A percentile compares a stretch with the other conserved stretches of the same genome.
Conservation (phyloP, 2,329 filamentous ascomycete genomes). For the Claviceps pazoutovae region DNA sequence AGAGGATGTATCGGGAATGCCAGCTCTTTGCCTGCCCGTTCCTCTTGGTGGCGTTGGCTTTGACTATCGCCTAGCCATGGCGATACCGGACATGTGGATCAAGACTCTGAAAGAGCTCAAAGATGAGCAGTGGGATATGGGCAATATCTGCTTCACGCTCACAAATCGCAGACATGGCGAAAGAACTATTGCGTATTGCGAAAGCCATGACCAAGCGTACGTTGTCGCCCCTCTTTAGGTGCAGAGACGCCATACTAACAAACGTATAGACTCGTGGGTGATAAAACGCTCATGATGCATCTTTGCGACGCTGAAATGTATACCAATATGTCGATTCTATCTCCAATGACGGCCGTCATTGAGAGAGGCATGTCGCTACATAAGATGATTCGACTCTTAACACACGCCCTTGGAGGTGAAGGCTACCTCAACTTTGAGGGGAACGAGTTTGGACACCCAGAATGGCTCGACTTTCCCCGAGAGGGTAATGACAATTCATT, state of each 20-base stretch:
- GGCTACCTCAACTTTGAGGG: conserved; percentile 98
- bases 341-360: conserved; percentile 75
- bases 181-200: conserved; percentile 95
- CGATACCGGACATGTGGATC: conserved; percentile 97
- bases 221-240: conserved; percentile 20
- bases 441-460: conserved; percentile 96
- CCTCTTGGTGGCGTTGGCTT: conserved; percentile 86
- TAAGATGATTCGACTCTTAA: conserved; percentile 94
- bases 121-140: conserved; percentile 87
- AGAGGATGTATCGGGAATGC: conserved; percentile 97
- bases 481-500: conserved; percentile 87
- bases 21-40: conserved; percentile 78
- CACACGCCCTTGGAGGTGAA: conserved; percentile 82
- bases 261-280: conserved; percentile 63
- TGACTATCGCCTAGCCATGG: conserved; percentile 95
- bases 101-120: conserved; percentile 91
- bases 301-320: conserved; percentile 95
- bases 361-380: conserved; percentile 84
- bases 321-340: conserved; percentile 85
- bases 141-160: conserved; percentile 69
- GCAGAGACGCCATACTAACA: conserved; percentile 5
- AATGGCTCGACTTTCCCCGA: conserved; percentile 97
- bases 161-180: conserved; percentile 90
- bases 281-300: conserved; percentile 97
- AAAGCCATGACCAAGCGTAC: conserved; percentile 95